These are phyloP conservation scores for Tulasnella sp. DNA, from an alignment of 768 basidiomycete species.

Conservation along the genomic window DNA sequence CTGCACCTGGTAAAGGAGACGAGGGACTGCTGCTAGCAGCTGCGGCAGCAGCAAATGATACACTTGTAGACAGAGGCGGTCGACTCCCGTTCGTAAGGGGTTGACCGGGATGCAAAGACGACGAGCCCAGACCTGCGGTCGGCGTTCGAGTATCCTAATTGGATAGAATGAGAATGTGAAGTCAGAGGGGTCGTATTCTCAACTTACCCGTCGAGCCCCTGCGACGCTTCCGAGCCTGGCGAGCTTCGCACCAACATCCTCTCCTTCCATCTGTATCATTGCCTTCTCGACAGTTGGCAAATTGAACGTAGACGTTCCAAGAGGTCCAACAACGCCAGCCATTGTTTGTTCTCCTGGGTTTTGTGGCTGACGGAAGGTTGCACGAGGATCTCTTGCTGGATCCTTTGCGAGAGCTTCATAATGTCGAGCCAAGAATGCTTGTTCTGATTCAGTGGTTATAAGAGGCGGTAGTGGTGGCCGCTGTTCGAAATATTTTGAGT, in stretches of 20 bases:
- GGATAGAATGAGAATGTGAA: background rate
- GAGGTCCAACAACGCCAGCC: slow-evolving; percentile 77
- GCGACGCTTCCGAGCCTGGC: slow-evolving; percentile 19
- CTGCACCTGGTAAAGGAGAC: background rate
- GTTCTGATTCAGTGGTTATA: slow-evolving; percentile 76
- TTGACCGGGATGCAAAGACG: background rate
- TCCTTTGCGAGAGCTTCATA: slow-evolving; percentile 89
- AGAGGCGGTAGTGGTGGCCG: slow-evolving; percentile 56
- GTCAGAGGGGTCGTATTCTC: background rate
- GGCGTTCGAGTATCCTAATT: slow-evolving; percentile 3
- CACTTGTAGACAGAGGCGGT: background rate
- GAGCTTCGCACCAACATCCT: slow-evolving; percentile 25
- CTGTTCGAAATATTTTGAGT: slow-evolving; percentile 27
- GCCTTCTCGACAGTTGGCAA: slow-evolving; percentile 82
- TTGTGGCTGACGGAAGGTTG: slow-evolving; percentile 58
- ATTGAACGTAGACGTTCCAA: slow-evolving; percentile 75
- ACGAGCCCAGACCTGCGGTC: background rate
- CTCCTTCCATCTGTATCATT: slow-evolving; percentile 73
- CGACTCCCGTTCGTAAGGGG: background rate
- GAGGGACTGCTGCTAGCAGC: background rate
- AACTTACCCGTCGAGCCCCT: slow-evolving; percentile 16
- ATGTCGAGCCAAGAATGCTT: slow-evolving; percentile 80
- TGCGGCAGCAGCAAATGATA: background rate
- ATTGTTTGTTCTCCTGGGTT: slow-evolving; percentile 34
- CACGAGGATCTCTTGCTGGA: slow-evolving; percentile 77